Evolutionary conservation across 2,329 filamentous ascomycete species (phyloP), one percentile per base, ranked within the genome.

Genomic region (Ceratocystis lukuohia): DNA sequence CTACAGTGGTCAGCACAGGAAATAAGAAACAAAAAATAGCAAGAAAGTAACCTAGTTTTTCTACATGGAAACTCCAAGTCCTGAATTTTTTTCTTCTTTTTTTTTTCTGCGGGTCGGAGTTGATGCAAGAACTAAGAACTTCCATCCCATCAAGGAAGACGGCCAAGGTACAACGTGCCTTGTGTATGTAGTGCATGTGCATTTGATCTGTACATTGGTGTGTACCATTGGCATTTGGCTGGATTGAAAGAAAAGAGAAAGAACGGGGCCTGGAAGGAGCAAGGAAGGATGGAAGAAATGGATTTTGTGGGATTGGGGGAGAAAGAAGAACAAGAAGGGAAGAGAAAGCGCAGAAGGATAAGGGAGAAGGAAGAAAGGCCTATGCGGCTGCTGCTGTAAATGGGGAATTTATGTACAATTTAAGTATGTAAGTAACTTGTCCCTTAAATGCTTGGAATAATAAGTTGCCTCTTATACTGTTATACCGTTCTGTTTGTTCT

Each of bases 371-470:
- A 50, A n/a, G 22, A 53, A 30, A 50, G 59, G 7, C 15, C n/a
- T 57, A 7, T 28, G 12, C 10, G 53, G 6, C 53, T 57, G 53
- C n/a, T 45, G 15, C n/a, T 30, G 67, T 68, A 68, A 69, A 71
- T 71, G 73, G 12, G 5, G 17, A 48, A 53, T 30, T 63, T 37
- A 33, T 50, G 20, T 48, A 15, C 6, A 30, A 33, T 57, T 57
- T 28, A 33, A 17, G 53, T 64, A n/a, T 33, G 56, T 22, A 17
- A 10, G 37, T 41, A 41, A 12, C 37, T 5, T 41, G 37, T 41
- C 37, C 37, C 37, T 41, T 41, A 5, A 41, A 20, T 50, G 15
- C 48, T 50, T 6, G 48, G 17, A 7, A 22, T 22, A 48, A 22
- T 22, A 20, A 48, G 48, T 50, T 50, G 48, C 48, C 44, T 63